phyloP scores from a whole-genome alignment of 768 basidiomycete genomes.

The Tremella fuciformis region DNA sequence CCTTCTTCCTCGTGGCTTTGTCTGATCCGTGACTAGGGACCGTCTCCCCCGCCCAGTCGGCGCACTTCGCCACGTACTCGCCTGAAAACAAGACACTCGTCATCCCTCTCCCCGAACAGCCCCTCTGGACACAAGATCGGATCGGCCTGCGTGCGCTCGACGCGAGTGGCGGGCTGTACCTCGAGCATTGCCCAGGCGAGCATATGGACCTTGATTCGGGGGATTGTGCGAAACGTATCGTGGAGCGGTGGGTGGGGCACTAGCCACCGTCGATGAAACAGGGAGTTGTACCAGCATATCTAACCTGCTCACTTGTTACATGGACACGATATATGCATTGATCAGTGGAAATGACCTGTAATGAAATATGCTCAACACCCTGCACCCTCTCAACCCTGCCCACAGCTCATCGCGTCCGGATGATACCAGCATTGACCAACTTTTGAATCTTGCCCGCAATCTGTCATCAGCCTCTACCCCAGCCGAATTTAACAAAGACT shows the following conservation, averaged over 20 bases:
- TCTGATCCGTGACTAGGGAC: slow-evolving; percentile 20
- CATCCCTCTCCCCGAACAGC: slow-evolving; percentile 26
- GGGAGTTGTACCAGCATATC: no score
- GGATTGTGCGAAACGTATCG: slow-evolving; percentile 39
- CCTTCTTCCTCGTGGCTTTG: neutral
- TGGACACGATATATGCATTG: no score
- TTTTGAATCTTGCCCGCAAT: slow-evolving; percentile 40
- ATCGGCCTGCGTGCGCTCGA: slow-evolving; percentile 41
- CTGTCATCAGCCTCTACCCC: slow-evolving; percentile 10
- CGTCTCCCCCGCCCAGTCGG: slow-evolving; percentile 47
- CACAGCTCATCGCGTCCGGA: slow-evolving; percentile 60
- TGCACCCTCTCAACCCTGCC: no score
- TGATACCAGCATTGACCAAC: slow-evolving; percentile 80
- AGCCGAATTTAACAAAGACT: slow-evolving; percentile 8
- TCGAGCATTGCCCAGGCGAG: slow-evolving; percentile 44
- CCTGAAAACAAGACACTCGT: slow-evolving; percentile 32
- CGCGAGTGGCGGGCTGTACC: slow-evolving; percentile 24
- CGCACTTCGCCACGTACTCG: slow-evolving; percentile 44
- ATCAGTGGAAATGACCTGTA: no score
- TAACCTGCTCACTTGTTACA: no score
- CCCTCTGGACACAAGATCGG: slow-evolving; percentile 43
- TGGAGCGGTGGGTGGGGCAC: slow-evolving; percentile 39
- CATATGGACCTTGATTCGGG: slow-evolving; percentile 49
- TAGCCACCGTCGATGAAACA: no score
- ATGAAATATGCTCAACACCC: no score